Conservation (phyloP, 345 rosid species). For the Pistacia integerrima region DNA sequence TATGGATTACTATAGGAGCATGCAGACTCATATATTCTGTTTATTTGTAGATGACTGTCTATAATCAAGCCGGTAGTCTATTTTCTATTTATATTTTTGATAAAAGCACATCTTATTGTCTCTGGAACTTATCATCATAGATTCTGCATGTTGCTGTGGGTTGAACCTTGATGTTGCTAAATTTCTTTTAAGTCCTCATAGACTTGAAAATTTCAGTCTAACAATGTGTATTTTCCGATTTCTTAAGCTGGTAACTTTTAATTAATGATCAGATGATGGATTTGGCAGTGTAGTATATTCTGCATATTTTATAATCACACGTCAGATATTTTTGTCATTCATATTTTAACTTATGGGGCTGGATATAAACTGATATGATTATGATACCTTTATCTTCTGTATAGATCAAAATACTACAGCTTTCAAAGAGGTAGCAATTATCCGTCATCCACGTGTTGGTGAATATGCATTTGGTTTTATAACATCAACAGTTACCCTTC, state of each 20-base stretch:
- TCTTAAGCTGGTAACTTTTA: not conserved
- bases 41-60: not conserved
- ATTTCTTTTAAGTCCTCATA: not conserved
- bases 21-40: not conserved
- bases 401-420: slow-evolving; percentile 94
- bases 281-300: not conserved
- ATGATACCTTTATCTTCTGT: slow-evolving; percentile 14
- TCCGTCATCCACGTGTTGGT: slow-evolving; percentile 90
- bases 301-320: not conserved
- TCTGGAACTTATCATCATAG: not conserved
- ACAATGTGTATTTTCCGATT: not conserved
- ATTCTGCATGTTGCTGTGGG: not conserved
- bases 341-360: not conserved
- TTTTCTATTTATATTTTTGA: not conserved
- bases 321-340: not conserved
- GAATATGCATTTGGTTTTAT: slow-evolving; percentile 97
- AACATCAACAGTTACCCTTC: slow-evolving; percentile 83
- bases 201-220: not conserved
- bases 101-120: not conserved
- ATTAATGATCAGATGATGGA: not conserved
- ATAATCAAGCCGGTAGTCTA: not conserved
- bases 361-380: slow-evolving; percentile 6
- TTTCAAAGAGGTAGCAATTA: slow-evolving; percentile 94
- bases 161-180: not conserved
- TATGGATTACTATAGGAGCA: not conserved